Evolutionary conservation across 306 rosid species (phyloP), one percentile per base, ranked within the genome.

Genomic region (Acacia confusa): DNA sequence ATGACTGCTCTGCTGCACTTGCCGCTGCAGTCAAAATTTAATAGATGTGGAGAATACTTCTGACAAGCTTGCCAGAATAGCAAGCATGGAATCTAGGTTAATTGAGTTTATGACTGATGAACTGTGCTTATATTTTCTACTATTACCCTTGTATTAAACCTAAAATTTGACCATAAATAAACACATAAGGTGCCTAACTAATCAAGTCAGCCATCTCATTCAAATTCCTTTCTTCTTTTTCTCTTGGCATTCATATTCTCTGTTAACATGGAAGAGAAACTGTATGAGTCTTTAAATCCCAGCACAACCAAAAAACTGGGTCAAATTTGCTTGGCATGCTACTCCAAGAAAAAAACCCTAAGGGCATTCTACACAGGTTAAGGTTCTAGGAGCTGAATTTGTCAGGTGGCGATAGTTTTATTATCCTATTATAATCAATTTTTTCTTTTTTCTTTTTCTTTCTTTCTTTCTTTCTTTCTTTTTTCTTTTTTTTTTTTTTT

Each of bases 1-100:
- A 50, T 86, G 92, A 78, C n/a, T 75, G 72, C 69, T 85, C 71
- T 67, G 81, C 78, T 85, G 91, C 71, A 66, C 44, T 82, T 82
- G 87, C 53, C 87, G 91, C 81, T 85, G 86, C 79, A 79, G 84
- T 41, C 61, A 68, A 75, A 72, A 76, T 70, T 76, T 48, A 80
- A 63, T 19, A 81, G 15, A 82, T 55, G 70, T 25, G 38, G 63
- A 50, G 53, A 82, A 57, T 55, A 83, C 14, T 16, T 63, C 68
- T 11, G 67, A 61, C 19, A 61, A 63, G 68, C 68, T 63, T 63
- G 9, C 3, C 9, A 63, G n/a, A 28, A 63, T 63, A 14, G 68
- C 36, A 1, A 27, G 10, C n/a, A 4, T 28, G 36, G 15, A 27
- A 63, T 28, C 36, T 14, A 60, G 32, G 36, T 60, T 60, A 25